Conservation (phyloP, 139 green algal genomes). For the Picochlorum sp. region DNA sequence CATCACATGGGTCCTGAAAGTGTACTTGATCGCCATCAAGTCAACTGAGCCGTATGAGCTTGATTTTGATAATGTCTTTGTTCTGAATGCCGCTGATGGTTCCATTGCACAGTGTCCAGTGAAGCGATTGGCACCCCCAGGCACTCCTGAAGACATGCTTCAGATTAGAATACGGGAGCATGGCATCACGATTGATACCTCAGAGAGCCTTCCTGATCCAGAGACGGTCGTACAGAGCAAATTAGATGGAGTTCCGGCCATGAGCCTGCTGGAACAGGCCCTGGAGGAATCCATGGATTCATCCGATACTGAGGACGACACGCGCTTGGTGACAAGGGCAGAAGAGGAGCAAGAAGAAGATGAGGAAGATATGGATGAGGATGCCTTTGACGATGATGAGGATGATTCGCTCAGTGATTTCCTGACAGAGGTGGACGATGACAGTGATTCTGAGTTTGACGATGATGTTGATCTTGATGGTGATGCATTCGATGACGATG, state of each 20-base stretch:
- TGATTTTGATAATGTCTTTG: conserved; percentile 10
- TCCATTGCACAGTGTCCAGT: conserved; percentile 5
- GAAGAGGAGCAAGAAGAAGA: not conserved
- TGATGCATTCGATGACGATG: not conserved
- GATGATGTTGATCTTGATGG: conserved; percentile 1
- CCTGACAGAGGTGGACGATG: conserved; percentile 12
- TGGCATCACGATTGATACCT: conserved; percentile 16
- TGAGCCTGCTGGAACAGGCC: conserved; percentile 10
- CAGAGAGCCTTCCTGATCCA: conserved; percentile 8
- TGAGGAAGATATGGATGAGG: not conserved
- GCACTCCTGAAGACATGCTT: conserved; percentile 13
- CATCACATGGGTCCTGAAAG: conserved; percentile 3
- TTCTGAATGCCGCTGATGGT: conserved; percentile 18
- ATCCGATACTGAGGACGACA: not conserved
- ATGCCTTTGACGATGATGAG: not conserved
- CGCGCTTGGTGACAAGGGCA: not conserved
- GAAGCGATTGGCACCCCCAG: conserved; percentile 13
- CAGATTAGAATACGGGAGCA: conserved; percentile 13
- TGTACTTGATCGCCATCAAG: conserved; percentile 7
- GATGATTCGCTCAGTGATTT: conserved; percentile 11
- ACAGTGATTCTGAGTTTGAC: conserved; percentile 13
- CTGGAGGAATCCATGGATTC: not conserved
- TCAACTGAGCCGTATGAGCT: conserved; percentile 7
- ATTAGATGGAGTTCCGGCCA: not conserved
- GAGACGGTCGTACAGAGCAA: conserved; percentile 10